These are phyloP conservation scores for Striga asiatica DNA, from an alignment of 257 asterid species.

Conservation along the genomic window DNA sequence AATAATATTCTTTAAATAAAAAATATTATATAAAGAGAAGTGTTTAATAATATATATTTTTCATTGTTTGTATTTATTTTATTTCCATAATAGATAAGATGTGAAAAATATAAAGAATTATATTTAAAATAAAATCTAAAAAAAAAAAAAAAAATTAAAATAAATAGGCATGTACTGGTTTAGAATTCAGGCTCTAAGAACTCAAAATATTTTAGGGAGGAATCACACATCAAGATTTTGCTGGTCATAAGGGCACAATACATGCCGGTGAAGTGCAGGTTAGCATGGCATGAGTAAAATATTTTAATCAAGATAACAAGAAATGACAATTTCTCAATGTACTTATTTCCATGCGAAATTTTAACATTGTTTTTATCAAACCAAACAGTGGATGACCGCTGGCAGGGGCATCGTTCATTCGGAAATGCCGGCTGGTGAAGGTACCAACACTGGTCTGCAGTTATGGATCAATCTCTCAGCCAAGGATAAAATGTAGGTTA, in stretches of 20 bases:
- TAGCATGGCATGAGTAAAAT: no score
- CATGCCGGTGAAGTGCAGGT: conserved; percentile 90
- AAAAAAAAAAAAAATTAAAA: conserved; percentile 27
- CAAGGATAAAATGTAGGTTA: conserved; percentile 74
- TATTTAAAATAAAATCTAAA: conserved; percentile 13
- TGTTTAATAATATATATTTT: no score
- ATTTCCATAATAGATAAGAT: no score
- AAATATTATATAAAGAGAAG: no score
- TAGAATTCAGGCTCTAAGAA: neutral
- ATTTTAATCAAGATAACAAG: no score
- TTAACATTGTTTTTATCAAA: neutral
- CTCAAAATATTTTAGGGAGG: conserved; percentile 45
- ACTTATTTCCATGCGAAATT: neutral
- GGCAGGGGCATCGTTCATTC: conserved; percentile 95
- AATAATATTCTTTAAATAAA: no score
- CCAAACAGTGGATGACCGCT: conserved; percentile 93
- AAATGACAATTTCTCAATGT: neutral
- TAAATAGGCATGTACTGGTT: neutral
- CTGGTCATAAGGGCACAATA: conserved; percentile 83
- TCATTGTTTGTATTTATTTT: no score
- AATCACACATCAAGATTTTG: conserved; percentile 82
- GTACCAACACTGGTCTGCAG: conserved; percentile 61
- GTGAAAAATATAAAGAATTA: no score
- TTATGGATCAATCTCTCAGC: conserved; percentile 92
- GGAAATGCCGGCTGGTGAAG: conserved; percentile 92